Base-by-base conservation (phyloP, 257 asterid genomes). In the Nicotiana undulata region DNA sequence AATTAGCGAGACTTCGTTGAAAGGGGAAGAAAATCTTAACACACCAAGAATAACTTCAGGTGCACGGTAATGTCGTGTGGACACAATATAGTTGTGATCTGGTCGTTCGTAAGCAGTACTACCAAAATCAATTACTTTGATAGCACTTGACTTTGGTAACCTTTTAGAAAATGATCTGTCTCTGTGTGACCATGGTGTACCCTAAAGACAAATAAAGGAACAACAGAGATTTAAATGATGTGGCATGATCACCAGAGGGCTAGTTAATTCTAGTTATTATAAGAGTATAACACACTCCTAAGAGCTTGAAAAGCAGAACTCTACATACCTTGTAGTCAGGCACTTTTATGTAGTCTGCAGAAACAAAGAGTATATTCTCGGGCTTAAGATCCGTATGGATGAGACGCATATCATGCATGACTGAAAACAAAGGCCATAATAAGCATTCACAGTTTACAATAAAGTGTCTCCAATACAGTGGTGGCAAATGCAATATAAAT, bases 301-400 rank as follows among this genome's bases (percentile, higher is more conserved):
- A 46, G 16, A 72, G 78, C 40, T 72, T 72, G 78, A 72, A 9
- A 72, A 72, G 32, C 78, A 24, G 67, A 80, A 72, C 58, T 26
- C 24, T 13, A 70, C 58, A 26, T 85, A 88, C 90, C 91, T 85
- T 86, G 86, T 70, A 80, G 72, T 88, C 89, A 11, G 90, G 90
- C 7, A 88, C 81, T 79, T 85, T 88, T 66, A 88, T 81, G 82
- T 82, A 88, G 9, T 88, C 91, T 1, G 89, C 84, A 80, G 91
- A 88, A 63, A 86, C 89, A 82, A 88, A 86, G 40, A 88, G 88
- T 80, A 88, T 88, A 82, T 88, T 88, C 85, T 88, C 90, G 15
- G 91, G 91, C 89, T 88, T 88, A 87, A 88, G 78, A 49, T 88
- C 91, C 6, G 91, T 88, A 81, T 88, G 91, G 81, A 88, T 86